A percentile compares a stretch with the other conserved stretches of the same genome.
phyloP scores from a whole-genome alignment of 768 basidiomycete species.

The Termitomyces sp. region DNA sequence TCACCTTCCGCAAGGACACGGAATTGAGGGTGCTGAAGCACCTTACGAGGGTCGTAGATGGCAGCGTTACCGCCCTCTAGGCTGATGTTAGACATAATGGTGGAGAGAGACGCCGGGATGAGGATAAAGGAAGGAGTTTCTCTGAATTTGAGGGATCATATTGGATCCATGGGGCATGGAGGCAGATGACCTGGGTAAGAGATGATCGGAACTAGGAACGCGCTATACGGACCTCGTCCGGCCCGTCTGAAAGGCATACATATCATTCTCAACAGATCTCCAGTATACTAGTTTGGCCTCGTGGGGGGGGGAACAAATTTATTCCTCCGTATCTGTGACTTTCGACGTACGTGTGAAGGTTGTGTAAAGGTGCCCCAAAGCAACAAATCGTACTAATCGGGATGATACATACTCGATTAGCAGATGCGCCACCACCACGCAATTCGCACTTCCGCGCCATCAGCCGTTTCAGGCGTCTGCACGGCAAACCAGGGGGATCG shows the following conservation, averaged over 20 bases:
- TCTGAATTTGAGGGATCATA: background rate
- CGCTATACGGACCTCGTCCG: background rate
- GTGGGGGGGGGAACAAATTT: too few species aligned
- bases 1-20: slow-evolving; percentile 48
- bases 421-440: background rate
- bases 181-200: slow-evolving; percentile 1
- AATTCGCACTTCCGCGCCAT: background rate
- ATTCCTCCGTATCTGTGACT: background rate
- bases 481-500: background rate
- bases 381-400: too few species aligned
- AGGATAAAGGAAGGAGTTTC: background rate
- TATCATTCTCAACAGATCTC: too few species aligned
- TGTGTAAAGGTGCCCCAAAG: too few species aligned
- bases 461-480: too few species aligned
- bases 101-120: background rate
- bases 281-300: too few species aligned
- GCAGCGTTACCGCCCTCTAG: slow-evolving; percentile 35
- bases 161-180: background rate
- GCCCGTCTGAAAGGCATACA: background rate
- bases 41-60: slow-evolving; percentile 51
- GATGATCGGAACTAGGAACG: background rate
- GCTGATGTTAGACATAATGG: slow-evolving; percentile 23
- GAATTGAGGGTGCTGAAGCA: slow-evolving; percentile 54
- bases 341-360: too few species aligned
- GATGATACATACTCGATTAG: background rate